A percentile compares a stretch with the other conserved stretches of the same genome.
These are phyloP conservation scores for Glycyrrhiza uralensis DNA, from an alignment of 306 rosid species.

Conservation along the genomic window DNA sequence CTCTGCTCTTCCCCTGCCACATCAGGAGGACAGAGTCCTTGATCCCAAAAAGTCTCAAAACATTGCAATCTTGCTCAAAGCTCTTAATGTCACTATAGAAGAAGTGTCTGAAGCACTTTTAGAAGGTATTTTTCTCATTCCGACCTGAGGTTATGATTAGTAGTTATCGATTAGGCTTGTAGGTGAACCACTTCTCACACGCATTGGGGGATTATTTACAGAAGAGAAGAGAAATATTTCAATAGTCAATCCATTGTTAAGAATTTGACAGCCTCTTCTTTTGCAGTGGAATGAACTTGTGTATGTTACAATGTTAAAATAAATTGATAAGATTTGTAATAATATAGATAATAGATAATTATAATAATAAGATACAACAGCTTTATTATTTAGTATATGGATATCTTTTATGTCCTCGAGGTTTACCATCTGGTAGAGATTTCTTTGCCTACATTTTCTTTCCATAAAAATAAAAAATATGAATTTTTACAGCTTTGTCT, in stretches of 20 bases:
- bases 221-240: neutral
- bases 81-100: conserved; percentile 79
- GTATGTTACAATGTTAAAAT: neutral
- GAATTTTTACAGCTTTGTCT: neutral
- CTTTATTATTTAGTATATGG: too few species aligned
- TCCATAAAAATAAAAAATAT: neutral
- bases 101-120: conserved; percentile 85
- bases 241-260: neutral
- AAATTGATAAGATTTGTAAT: neutral
- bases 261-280: neutral
- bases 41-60: conserved; percentile 96
- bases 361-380: neutral
- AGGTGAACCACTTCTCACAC: neutral
- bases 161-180: neutral
- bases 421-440: neutral
- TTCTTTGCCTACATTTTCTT: neutral
- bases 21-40: conserved; percentile 74
- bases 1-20: conserved; percentile 30
- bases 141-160: neutral
- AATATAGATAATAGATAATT: neutral
- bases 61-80: conserved; percentile 82
- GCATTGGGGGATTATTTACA: neutral
- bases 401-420: neutral
- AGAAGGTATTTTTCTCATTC: conserved; percentile 60
- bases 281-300: neutral